These are phyloP conservation scores for Pythium biforme DNA, from an alignment of 352 stramenopile species.

Conservation along the genomic window DNA sequence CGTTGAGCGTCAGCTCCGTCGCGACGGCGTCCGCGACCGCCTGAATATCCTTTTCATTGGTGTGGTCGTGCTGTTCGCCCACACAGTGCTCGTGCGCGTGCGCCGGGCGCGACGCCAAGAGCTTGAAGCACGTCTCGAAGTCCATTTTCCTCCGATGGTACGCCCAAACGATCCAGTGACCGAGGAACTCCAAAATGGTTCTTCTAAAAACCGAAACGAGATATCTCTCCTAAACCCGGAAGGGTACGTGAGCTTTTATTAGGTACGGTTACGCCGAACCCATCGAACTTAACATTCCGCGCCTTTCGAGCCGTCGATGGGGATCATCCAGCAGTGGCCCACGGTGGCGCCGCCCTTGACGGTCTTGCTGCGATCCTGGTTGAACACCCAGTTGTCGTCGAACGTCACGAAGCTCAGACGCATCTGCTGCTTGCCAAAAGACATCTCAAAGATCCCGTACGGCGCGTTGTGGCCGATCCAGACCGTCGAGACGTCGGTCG, in stretches of 20 bases:
- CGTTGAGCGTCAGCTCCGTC: neutral
- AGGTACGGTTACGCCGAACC: slow-evolving; percentile 4
- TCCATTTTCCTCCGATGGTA: slow-evolving; percentile 42
- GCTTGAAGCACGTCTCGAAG: slow-evolving; percentile 59
- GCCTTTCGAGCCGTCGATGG: slow-evolving; percentile 52
- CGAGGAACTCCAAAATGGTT: neutral
- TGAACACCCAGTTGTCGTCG: slow-evolving; percentile 61
- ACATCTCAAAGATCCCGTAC: slow-evolving; percentile 76
- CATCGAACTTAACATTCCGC: slow-evolving; percentile 25
- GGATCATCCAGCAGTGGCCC: slow-evolving; percentile 72
- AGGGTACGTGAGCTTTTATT: neutral
- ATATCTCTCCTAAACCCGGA: slow-evolving; percentile 11
- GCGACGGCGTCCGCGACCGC: slow-evolving; percentile 22
- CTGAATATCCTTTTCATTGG: slow-evolving; percentile 12
- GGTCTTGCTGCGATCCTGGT: slow-evolving; percentile 33
- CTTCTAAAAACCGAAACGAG: too few relatives aligned
- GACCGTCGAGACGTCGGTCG: slow-evolving; percentile 41
- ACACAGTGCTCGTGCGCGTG: slow-evolving; percentile 64
- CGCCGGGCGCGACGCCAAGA: slow-evolving; percentile 56
- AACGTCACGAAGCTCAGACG: slow-evolving; percentile 69
- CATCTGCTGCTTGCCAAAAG: slow-evolving; percentile 54
- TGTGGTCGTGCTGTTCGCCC: slow-evolving; percentile 26
- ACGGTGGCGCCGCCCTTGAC: slow-evolving; percentile 47
- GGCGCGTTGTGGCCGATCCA: slow-evolving; percentile 56
- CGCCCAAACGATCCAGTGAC: too few relatives aligned